These are phyloP conservation scores for Trypanosoma platydactyli DNA, from an alignment of 208 protist species.

Conservation along the genomic window DNA sequence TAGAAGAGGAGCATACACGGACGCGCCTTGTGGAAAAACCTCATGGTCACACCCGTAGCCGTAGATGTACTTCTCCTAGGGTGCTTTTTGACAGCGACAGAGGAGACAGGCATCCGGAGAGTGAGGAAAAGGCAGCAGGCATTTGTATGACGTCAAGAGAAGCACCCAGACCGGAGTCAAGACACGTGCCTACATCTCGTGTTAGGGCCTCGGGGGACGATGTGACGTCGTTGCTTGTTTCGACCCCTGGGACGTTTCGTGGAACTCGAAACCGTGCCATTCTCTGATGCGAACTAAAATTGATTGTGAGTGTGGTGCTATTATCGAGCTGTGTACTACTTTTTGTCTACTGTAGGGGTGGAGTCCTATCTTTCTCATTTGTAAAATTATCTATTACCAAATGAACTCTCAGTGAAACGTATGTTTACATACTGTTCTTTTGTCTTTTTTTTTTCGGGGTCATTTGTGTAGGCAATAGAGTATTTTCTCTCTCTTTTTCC, in stretches of 20 bases:
- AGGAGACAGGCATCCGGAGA: background rate
- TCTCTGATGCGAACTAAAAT: background rate
- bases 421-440: background rate
- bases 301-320: too few species aligned
- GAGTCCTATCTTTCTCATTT: background rate
- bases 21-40: conserved; percentile 11
- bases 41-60: background rate
- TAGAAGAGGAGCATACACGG: conserved; percentile 16
- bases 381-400: background rate
- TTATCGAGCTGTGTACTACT: too few species aligned
- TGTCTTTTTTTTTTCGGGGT: too few species aligned
- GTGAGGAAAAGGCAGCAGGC: background rate
- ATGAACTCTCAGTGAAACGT: background rate
- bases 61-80: background rate
- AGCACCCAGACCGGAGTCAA: background rate
- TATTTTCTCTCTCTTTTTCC: background rate
- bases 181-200: background rate
- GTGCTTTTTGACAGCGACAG: background rate
- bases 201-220: background rate
- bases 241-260: background rate
- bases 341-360: too few species aligned
- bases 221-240: background rate
- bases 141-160: background rate
- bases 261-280: conserved; percentile 14
- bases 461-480: too few species aligned